Evolutionary conservation across 805 yeast genomes (phyloP).

Genomic region (Metschnikowia corniflorae): DNA sequence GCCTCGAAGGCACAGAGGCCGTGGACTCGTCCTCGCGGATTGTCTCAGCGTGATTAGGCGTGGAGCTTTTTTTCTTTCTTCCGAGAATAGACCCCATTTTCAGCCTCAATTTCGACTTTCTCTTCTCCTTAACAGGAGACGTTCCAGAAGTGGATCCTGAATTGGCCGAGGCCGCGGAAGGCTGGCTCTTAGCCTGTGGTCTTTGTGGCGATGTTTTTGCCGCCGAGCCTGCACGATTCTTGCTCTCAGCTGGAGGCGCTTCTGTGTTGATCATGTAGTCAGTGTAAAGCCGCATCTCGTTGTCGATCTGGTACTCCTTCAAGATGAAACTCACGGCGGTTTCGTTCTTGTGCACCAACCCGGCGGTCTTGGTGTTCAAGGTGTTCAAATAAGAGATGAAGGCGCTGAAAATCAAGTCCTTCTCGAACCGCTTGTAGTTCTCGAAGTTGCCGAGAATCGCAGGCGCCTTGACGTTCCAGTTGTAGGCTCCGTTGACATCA

Average conservation of each 20-base stretch:
- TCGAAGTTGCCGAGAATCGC: constrained; percentile 72
- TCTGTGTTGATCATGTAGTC: constrained; percentile 27
- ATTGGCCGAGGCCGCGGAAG: constrained; percentile 11
- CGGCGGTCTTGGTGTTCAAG: constrained; percentile 23
- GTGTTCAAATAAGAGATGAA: constrained; percentile 56
- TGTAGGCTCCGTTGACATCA: constrained; percentile 40
- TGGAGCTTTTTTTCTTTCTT: constrained; percentile 48
- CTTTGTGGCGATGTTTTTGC: constrained; percentile 1
- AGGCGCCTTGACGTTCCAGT: constrained; percentile 80
- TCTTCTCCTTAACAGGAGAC: constrained; percentile 27
- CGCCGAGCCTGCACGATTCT: not conserved
- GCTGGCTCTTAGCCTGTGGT: constrained; percentile 3
- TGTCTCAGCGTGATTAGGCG: constrained; percentile 18
- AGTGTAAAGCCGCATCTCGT: constrained; percentile 38
- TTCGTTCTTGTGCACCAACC: constrained; percentile 46
- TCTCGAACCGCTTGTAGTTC: constrained; percentile 59
- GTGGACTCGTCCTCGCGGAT: constrained; percentile 36
- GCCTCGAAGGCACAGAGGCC: constrained; percentile 17
- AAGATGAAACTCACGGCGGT: constrained; percentile 61
- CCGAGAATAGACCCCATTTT: constrained; percentile 75
- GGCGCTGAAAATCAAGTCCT: constrained; percentile 56
- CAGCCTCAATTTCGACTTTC: constrained; percentile 52
- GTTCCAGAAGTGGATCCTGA: constrained; percentile 15
- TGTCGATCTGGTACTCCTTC: constrained; percentile 36
- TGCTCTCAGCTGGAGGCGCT: constrained; percentile 5